A percentile compares a stretch with the other conserved stretches of the same genome.
Evolutionary conservation across 805 yeast species (phyloP).

Genomic region (Ogataea glucozyma): DNA sequence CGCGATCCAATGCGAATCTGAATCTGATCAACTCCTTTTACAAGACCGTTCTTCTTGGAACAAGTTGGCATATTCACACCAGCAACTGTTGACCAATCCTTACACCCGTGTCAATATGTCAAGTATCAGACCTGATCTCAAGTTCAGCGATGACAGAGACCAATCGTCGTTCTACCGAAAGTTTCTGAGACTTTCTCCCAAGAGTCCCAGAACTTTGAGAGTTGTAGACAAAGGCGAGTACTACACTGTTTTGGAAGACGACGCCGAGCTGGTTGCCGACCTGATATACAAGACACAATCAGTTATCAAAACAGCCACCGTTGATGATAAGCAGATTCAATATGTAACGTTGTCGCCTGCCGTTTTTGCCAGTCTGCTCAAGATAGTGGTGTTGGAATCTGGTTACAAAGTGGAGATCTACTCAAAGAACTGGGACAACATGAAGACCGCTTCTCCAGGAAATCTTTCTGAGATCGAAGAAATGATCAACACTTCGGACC

Average conservation of each 20-base stretch:
- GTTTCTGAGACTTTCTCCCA: constrained; percentile 50
- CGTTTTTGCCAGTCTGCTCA: constrained; percentile 65
- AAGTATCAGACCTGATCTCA: constrained; percentile 52
- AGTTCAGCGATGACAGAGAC: constrained; percentile 54
- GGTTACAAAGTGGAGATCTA: constrained; percentile 82
- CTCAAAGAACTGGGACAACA: constrained; percentile 59
- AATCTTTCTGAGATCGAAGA: constrained; percentile 79
- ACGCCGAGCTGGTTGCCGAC: constrained; percentile 83
- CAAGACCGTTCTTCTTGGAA: background rate
- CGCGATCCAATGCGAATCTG: no score
- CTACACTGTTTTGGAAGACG: constrained; percentile 69
- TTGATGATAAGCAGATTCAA: constrained; percentile 44
- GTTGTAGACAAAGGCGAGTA: constrained; percentile 83
- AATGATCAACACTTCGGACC: constrained; percentile 49
- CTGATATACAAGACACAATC: constrained; percentile 79
- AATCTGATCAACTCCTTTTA: no score
- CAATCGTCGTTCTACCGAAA: constrained; percentile 47
- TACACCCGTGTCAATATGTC: constrained; percentile 21
- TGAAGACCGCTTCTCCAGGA: constrained; percentile 82
- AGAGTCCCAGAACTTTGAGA: constrained; percentile 55
- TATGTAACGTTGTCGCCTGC: constrained; percentile 80
- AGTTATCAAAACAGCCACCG: constrained; percentile 57
- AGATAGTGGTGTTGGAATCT: constrained; percentile 64
- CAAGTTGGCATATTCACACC: background rate
- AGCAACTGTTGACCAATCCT: background rate